A percentile compares a stretch with the other conserved stretches of the same genome.
These are phyloP conservation scores for Fusarium avenaceum DNA, from an alignment of 2,329 filamentous ascomycete species.

Conservation along the genomic window DNA sequence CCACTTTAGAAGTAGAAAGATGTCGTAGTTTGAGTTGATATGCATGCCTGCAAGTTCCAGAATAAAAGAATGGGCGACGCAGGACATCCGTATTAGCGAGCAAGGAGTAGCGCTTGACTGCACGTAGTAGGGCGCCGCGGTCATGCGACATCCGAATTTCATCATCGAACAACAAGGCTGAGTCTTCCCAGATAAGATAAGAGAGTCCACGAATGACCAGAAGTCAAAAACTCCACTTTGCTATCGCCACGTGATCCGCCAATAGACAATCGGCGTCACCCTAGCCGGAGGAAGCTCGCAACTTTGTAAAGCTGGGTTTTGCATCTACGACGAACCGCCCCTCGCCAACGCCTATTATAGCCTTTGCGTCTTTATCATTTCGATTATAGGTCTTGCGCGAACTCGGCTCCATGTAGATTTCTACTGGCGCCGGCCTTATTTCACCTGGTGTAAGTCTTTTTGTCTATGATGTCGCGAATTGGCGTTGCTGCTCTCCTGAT, in stretches of 20 bases:
- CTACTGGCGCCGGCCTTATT: slow-evolving; percentile 51
- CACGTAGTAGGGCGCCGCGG: not conserved
- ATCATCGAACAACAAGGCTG: slow-evolving; percentile 34
- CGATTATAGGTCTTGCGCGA: slow-evolving; percentile 31
- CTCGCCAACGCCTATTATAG: slow-evolving; percentile 36
- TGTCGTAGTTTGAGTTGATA: too few species aligned
- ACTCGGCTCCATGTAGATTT: slow-evolving; percentile 56
- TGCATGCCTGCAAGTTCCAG: too few species aligned
- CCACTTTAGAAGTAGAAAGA: too few species aligned
- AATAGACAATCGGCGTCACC: slow-evolving; percentile 54
- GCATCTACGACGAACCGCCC: slow-evolving; percentile 38
- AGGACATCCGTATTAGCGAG: not conserved
- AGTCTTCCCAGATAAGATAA: slow-evolving; percentile 24
- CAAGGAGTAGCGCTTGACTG: not conserved
- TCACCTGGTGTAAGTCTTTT: slow-evolving; percentile 54
- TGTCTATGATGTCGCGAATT: slow-evolving; percentile 47
- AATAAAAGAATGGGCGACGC: too few species aligned
- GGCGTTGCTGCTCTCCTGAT: slow-evolving; percentile 44
- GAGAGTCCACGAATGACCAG: slow-evolving; percentile 31
- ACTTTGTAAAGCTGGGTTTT: slow-evolving; percentile 54
- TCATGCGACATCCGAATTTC: slow-evolving; percentile 17
- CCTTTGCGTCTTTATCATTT: slow-evolving; percentile 31
- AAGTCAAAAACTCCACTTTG: not conserved
- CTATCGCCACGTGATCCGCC: slow-evolving; percentile 55
- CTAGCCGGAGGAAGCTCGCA: slow-evolving; percentile 54